Conservation (phyloP, 148 eudicot genomes). For the Chenopodium suecicum region DNA sequence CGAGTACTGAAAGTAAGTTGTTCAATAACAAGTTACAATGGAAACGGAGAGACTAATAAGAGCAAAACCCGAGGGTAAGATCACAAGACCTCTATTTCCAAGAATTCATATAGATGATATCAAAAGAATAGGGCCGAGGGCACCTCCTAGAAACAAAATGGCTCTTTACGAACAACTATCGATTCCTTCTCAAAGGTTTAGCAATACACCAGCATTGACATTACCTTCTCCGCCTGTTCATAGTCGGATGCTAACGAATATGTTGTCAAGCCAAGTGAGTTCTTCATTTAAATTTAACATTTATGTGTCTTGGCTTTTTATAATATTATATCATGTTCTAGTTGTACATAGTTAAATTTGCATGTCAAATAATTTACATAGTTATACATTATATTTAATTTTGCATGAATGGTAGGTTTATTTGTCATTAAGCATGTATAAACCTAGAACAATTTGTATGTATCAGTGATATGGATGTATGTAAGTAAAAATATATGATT, state of each 20-base stretch:
- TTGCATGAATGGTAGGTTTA: background rate
- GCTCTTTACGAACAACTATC: constrained; percentile 54
- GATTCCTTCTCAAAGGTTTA: constrained; percentile 31
- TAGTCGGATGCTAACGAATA: constrained; percentile 24
- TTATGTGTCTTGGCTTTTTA: too few relatives aligned
- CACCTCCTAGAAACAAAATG: constrained; percentile 90
- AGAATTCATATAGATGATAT: constrained; percentile 65
- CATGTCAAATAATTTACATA: too few relatives aligned
- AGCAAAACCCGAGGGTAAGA: constrained; percentile 48
- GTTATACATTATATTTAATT: too few relatives aligned
- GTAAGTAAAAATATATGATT: too few relatives aligned
- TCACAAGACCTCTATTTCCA: constrained; percentile 66
- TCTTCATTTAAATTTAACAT: background rate
- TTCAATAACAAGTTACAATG: background rate
- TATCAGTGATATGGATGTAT: too few relatives aligned
- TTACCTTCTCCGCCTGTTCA: constrained; percentile 35
- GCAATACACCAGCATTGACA: background rate
- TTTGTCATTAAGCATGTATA: too few relatives aligned
- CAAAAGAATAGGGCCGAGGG: constrained; percentile 63
- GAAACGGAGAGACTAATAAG: constrained; percentile 29
- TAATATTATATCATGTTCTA: too few relatives aligned
- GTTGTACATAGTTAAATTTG: too few relatives aligned
- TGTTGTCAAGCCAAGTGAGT: constrained; percentile 47
- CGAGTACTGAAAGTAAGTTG: background rate
- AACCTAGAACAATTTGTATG: too few relatives aligned